Base-by-base conservation (phyloP, 148 eudicot genomes). In the Chenopodium album region DNA sequence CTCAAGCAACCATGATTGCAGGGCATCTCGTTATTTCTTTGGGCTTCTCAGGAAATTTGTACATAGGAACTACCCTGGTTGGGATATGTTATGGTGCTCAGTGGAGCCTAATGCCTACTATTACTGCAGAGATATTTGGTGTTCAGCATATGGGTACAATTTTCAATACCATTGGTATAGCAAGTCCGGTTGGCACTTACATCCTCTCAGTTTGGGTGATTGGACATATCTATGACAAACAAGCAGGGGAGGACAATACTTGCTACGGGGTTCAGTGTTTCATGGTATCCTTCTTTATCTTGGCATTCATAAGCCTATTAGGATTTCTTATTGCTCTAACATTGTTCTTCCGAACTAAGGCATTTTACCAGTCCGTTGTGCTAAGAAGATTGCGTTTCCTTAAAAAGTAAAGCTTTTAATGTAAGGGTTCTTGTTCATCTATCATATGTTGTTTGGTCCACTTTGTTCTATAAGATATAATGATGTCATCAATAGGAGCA, bases 81-180 rank as follows among this genome's bases (percentile, higher is more conserved):
- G 98, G 96, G 29, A 79, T 94, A 29, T 91, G 97, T 76, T 94
- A 92, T 78, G 98, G 98, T 16, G 88, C 93, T 11, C 97, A 91
- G 29, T 92, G 95, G 93, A 89, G 97, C 0, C 71, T 94, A 28
- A 94, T 94, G 98, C 98, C 97, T 26, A 92, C 93, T 0, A 87
- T 92, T 50, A 86, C 94, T 41, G 86, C 89, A 4, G 98, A 94
- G 80, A 89, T 94, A 59, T 94, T 89, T 48, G 94, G 97, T 3
- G 88, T 91, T 50, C 22, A 31, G 17, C 94, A 94, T 69, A 87
- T 94, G 96, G 98, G 98, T 46, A 90, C 98, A 9, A 90, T 94
- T 34, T 94, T 94, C 78, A 94, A 94, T 84, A 89, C 94, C 34
- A 94, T 94, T 37, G 91, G 91, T 0, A 78, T 87, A 23, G 98